Conservation (phyloP, 495 filamentous ascomycete genomes). For the Daldinia concentrica region DNA sequence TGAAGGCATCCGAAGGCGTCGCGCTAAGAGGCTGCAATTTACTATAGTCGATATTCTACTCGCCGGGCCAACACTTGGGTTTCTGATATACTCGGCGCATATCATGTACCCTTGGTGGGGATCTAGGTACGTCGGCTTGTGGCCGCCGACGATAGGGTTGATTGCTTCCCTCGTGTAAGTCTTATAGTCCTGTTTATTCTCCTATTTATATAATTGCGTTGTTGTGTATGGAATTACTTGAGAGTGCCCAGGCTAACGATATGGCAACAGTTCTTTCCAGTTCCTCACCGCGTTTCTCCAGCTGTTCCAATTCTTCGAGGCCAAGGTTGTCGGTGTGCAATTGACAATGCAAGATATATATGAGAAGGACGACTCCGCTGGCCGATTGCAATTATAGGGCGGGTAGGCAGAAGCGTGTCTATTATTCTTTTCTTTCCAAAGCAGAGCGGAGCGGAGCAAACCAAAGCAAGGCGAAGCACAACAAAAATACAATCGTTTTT, state of each 20-base stretch:
- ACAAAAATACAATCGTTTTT: slow-evolving; percentile 33
- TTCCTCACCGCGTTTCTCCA: slow-evolving; percentile 42
- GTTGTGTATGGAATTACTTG: background rate
- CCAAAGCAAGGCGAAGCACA: background rate
- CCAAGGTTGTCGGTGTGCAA: slow-evolving; percentile 43
- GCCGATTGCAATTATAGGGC: slow-evolving; percentile 39
- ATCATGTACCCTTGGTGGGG: slow-evolving; percentile 47
- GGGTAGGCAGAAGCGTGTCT: background rate
- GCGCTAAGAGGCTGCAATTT: slow-evolving; percentile 43
- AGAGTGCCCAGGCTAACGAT: background rate
- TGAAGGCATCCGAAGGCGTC: slow-evolving; percentile 32
- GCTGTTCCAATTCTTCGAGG: slow-evolving; percentile 45
- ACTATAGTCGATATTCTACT: slow-evolving; percentile 38
- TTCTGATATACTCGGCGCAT: slow-evolving; percentile 43
- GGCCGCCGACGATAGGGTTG: slow-evolving; percentile 44
- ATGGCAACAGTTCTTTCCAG: slow-evolving; percentile 34
- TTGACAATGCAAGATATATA: slow-evolving; percentile 43
- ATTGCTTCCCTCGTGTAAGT: slow-evolving; percentile 44
- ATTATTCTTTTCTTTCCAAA: slow-evolving; percentile 20
- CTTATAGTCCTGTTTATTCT: too few relatives aligned
- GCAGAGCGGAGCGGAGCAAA: background rate
- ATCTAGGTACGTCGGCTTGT: slow-evolving; percentile 41
- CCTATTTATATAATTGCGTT: too few relatives aligned
- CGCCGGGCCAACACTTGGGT: slow-evolving; percentile 36
- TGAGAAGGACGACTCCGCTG: slow-evolving; percentile 39